phyloP scores from a whole-genome alignment of 2,329 filamentous ascomycete species.

The Cryphonectria japonica region DNA sequence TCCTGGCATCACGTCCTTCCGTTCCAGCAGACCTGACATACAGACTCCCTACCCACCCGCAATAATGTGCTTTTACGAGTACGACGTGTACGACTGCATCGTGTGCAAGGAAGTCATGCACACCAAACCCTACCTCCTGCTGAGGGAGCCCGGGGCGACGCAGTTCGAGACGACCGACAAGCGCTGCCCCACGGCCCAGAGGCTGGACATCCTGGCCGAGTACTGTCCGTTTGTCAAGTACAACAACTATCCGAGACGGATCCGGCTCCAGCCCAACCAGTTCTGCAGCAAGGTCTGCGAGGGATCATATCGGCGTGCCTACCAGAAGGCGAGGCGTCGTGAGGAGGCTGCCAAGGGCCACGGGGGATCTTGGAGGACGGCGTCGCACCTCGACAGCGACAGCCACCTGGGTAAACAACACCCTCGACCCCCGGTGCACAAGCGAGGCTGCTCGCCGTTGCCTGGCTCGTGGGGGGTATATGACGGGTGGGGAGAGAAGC shows the following conservation, averaged over 20 bases:
- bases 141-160: background rate
- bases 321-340: background rate
- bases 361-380: no score
- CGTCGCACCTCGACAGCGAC: background rate
- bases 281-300: background rate
- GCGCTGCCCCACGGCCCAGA: background rate
- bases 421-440: no score
- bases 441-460: background rate
- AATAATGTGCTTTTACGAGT: background rate
- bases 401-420: background rate
- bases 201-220: background rate
- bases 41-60: background rate
- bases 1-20: no score
- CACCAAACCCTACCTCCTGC: background rate
- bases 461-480: background rate
- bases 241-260: background rate
- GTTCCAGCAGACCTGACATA: background rate
- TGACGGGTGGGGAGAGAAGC: background rate
- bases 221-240: background rate
- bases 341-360: background rate
- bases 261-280: background rate
- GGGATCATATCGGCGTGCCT: background rate
- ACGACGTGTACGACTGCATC: constrained; percentile 1
- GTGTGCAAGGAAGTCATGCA: background rate
- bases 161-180: background rate